Evolutionary conservation across 768 basidiomycete species (phyloP), one percentile per base, ranked within the genome.

Genomic region (Pholiota molesta): DNA sequence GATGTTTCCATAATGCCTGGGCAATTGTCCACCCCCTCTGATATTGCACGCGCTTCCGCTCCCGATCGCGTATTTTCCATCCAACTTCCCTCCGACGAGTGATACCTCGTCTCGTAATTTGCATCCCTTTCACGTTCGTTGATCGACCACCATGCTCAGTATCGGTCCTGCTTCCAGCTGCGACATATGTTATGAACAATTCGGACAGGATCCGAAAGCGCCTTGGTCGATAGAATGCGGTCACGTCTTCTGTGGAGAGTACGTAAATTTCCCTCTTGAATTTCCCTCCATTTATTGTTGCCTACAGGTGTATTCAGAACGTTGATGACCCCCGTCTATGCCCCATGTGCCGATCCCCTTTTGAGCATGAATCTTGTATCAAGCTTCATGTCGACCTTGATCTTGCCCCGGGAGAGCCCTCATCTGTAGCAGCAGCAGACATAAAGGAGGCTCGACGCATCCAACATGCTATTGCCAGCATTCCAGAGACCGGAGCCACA

Each of bases 131-230:
- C 62, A 65, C 68, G 57, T 52, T 73, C 71, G 67, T 73, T 73
- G 75, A 74, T 75, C 65, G 66, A 64, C 60, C 58, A 65, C 63
- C 62, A 91, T 92, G 91, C 82, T 92, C 68, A 83, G 82, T 72
- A 72, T 90, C 72, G 83, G 84, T 68, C 70, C 83, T 62, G 82
- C 81, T 68, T 91, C 90, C 68, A 78, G 79, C 53, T 92, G 90
- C 81, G 90, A 92, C 75, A 83, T 92, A 69, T 92, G 91, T 75
- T 80, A 88, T 66, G 90, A 92, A 66, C 73, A 75, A 33, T 91
- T 88, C 71, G 79, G 78, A 54, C 72, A 72, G 57, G 83, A 83
- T 54, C 66, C 65, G 51, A 86, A 84, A 70, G 78, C 81, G 8
- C 89, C 90, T 55, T 84, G 87, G 68, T 81, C 85, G 53, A 88